Evolutionary conservation across 2,329 filamentous ascomycete genomes (phyloP), one percentile per base, ranked within the genome.

Genomic region (Torrubiella hemipterigena): DNA sequence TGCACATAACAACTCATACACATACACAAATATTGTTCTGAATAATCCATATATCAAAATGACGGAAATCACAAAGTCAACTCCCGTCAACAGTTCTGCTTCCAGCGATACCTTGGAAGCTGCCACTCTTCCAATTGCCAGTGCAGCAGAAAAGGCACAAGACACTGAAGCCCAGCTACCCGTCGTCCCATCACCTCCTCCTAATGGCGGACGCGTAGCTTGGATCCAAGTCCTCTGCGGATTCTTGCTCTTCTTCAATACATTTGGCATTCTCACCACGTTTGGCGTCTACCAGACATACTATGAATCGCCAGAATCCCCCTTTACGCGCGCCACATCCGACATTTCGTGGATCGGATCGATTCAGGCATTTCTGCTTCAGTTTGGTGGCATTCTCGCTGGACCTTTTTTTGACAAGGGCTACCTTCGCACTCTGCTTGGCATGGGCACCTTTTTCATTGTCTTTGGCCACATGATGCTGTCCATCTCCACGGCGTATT

Each of bases 251-350:
- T 67, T 70, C 41, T 67, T 73, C 47, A 72, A 66, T 40, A 69
- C 69, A 2, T 76, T 26, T 61, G 54, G 56, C 2, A 42, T 59
- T 3, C 33, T 54, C 20, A 55, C 46, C 35, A 42, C 63, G 6
- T 74, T 69, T 34, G 65, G 66, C 6, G 60, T 67, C 3, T 76
- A 67, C 39, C 67, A 75, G 40, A 62, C 61, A 3, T 70, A 71
- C 50, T 75, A 74, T 39, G 45, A 53, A 31, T 54, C 50, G 20
- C 47, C 2, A 13, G 16, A 9, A 17, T 62, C 72, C 28, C 28
- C 6, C 13, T 22, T 3, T 15, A 22, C 14, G 37, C 42, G 6
- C 26, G 42, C 27, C 37, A 40, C 57, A 2, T 57, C 55, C 15
- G 33, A 38, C 7, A 50, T 52, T 19, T 44, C 53, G 3, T 52